Conservation (phyloP, 1,139 yeast genomes). For the Pichia sp. region DNA sequence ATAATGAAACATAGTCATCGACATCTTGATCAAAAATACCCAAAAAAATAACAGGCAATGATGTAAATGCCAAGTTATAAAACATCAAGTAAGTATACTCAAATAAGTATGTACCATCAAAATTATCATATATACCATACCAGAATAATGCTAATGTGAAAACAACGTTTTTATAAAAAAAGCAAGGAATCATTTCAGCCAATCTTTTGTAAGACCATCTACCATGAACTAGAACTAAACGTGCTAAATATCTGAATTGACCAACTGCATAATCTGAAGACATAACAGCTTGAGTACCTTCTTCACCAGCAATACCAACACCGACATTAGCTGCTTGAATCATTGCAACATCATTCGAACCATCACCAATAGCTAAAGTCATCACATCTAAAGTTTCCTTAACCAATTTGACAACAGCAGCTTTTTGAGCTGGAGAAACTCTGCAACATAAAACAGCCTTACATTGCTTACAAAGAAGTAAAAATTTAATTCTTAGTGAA, state of each 20-base stretch:
- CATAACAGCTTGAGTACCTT: slow-evolving; percentile 98
- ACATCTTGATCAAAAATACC: slow-evolving; percentile 95
- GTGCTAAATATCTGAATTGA: slow-evolving; percentile 78
- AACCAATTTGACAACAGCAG: slow-evolving; percentile 88
- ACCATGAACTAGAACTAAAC: slow-evolving; percentile 84
- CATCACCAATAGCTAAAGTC: slow-evolving; percentile 96
- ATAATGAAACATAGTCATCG: slow-evolving; percentile 66
- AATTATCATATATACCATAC: slow-evolving; percentile 82
- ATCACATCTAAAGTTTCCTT: slow-evolving; percentile 73
- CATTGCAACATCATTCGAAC: slow-evolving; percentile 98
- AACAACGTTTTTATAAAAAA: slow-evolving; percentile 87
- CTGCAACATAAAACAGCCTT: slow-evolving; percentile 92
- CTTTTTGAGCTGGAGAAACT: slow-evolving; percentile 96
- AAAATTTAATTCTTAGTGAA: slow-evolving; percentile 54
- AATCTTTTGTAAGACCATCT: slow-evolving; percentile 92
- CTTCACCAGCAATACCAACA: slow-evolving; percentile 97
- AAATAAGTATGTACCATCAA: slow-evolving; percentile 87
- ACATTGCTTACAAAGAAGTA: slow-evolving; percentile 87
- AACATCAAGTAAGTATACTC: slow-evolving; percentile 91
- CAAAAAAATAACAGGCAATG: slow-evolving; percentile 84
- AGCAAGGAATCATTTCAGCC: slow-evolving; percentile 90
- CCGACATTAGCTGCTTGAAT: slow-evolving; percentile 98
- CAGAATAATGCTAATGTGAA: slow-evolving; percentile 86
- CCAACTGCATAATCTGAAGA: slow-evolving; percentile 96
- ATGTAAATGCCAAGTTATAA: slow-evolving; percentile 90